phyloP scores from a whole-genome alignment of 176 grass and related monocot species.

The Bolboschoenus planiculmis region DNA sequence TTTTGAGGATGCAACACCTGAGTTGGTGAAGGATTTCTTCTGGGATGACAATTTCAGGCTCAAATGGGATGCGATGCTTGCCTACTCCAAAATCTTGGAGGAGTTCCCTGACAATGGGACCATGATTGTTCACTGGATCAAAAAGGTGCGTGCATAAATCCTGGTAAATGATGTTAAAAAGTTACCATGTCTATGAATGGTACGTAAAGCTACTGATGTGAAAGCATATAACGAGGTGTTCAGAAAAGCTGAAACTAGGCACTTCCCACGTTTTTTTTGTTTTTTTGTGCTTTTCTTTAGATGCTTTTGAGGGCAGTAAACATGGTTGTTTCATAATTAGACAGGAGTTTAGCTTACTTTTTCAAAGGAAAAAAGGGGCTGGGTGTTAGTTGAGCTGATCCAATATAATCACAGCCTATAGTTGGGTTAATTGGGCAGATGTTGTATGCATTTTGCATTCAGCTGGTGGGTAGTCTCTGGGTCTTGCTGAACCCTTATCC shows the following conservation, averaged over 20 bases:
- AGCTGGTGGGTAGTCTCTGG: background rate
- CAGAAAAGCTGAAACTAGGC: background rate
- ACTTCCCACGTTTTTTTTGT: background rate
- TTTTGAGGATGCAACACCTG: slow-evolving; percentile 96
- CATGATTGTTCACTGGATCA: slow-evolving; percentile 91
- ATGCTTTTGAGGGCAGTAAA: background rate
- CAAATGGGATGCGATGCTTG: slow-evolving; percentile 96
- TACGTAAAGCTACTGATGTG: background rate
- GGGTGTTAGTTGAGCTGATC: background rate
- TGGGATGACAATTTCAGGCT: slow-evolving; percentile 96
- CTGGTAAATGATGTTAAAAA: background rate
- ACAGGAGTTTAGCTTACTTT: background rate
- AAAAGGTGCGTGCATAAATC: slow-evolving; percentile 51
- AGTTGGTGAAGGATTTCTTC: slow-evolving; percentile 98
- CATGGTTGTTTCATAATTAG: background rate
- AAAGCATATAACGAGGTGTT: background rate
- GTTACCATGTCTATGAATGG: background rate
- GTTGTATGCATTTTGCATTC: background rate
- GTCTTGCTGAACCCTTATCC: background rate
- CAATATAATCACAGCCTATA: background rate
- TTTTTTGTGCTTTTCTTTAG: background rate
- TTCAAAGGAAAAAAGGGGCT: background rate
- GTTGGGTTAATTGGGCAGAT: background rate
- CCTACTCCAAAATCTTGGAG: slow-evolving; percentile 63
- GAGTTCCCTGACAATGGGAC: slow-evolving; percentile 78